Evolutionary conservation across 2,329 filamentous ascomycete species (phyloP), one percentile per base, ranked within the genome.

Genomic region (Pyricularia pennisetigena): DNA sequence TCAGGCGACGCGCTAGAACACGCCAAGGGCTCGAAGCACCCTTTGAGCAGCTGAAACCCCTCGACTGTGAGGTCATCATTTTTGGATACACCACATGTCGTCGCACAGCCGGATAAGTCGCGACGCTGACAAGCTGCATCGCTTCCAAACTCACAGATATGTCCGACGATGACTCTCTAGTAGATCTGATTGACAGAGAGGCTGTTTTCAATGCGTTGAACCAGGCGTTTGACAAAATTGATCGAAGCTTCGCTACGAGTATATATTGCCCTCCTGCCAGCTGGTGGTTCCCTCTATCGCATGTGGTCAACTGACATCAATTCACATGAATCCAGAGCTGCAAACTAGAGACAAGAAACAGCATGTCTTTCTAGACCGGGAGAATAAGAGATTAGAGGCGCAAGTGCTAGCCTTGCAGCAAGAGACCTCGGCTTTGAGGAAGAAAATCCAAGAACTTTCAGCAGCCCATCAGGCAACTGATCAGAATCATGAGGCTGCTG

Each of bases 381-480:
- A 82, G 70, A 69, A 82, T 10, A 73, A 76, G 28, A 71, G 72
- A n/a, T 72, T 82, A 5, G 77, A 71, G n/a, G 74, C 73, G 20
- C 71, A 75, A 29, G 76, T 76, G 24, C 75, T 78, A 16, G 73
- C 70, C 1, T 72, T 85, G 29, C 77, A 82, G 68, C 71, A 77
- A 20, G 81, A 84, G 69, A 83, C 83, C 66, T 71, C 71, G n/a
- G 70, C 74, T 4, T 76, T 86, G 6, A 77, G 75, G 66, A 72
- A 71, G 35, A 76, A 82, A 67, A 69, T 84, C 7, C 23, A 29
- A 9, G 32, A 66, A 16, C 63, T 35, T 5, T 41, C 24, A 10
- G 28, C 32, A 35, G 28, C 23, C 63, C 23, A n/a, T 9, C 23
- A 28, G 4, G 63, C 20, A n/a, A 30, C 30, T 65, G 30, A 30